A percentile compares a stretch with the other conserved stretches of the same genome.
Conservation (phyloP, 2,329 filamentous ascomycete genomes). For the Diaporthe sp. region DNA sequence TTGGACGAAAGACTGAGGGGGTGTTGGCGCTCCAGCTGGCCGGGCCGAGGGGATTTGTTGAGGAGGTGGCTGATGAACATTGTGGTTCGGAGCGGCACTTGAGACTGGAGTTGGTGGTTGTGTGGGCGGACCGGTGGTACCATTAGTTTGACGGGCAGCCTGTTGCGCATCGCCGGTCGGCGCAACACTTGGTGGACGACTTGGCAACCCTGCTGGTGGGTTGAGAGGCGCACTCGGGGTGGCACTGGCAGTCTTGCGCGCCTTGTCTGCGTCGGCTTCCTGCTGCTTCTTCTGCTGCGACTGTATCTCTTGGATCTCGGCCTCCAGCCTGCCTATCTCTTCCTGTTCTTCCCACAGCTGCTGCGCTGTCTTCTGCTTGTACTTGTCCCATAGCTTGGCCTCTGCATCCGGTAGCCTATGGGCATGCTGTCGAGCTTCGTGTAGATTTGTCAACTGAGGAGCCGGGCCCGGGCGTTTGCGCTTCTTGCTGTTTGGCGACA, state of each 20-base stretch:
- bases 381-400: conserved; percentile 80
- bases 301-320: conserved; percentile 79
- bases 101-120: conserved; percentile 35
- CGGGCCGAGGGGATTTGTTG: conserved; percentile 25
- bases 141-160: conserved; percentile 39
- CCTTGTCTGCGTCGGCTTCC: conserved; percentile 44
- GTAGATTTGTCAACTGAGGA: conserved; percentile 68
- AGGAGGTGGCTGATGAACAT: conserved; percentile 8
- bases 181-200: conserved; percentile 35
- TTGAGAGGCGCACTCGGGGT: conserved; percentile 24
- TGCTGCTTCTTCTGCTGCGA: conserved; percentile 56
- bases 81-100: conserved; percentile 26
- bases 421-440: conserved; percentile 75
- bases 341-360: conserved; percentile 83
- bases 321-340: conserved; percentile 72
- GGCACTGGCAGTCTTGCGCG: conserved; percentile 41
- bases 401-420: conserved; percentile 80
- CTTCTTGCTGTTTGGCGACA: conserved; percentile 75
- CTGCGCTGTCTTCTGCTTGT: conserved; percentile 77
- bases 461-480: conserved; percentile 79
- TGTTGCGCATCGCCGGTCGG: conserved; percentile 22
- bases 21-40: conserved; percentile 31
- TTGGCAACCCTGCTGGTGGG: conserved; percentile 10
- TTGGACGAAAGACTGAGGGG: conserved; percentile 34
- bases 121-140: conserved; percentile 29